Base-by-base conservation (phyloP, 768 basidiomycete species). In the Boletellus sp. region DNA sequence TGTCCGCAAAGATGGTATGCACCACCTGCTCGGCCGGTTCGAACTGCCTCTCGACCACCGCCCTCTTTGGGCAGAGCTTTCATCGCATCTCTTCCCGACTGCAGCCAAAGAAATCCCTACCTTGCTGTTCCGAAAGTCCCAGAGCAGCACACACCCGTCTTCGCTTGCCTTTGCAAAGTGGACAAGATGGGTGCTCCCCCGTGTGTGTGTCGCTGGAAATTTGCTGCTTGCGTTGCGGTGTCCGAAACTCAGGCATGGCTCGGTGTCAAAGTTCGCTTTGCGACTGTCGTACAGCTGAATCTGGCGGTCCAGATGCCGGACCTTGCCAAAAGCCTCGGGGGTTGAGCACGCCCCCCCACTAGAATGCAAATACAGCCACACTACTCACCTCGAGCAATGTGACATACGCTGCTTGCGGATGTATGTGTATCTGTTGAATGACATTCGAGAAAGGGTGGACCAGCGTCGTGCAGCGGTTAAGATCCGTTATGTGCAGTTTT, bases 121-220 rank as follows among this genome's bases (percentile, higher is more conserved):
- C 70, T 74, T 73, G 13, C 51, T 54, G 44, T 77, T 76, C 26
- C 79, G 71, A 62, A 71, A 76, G 58, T 81, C 80, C 76, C 78
- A 79, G 24, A 78, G 56, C 12, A 71, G 58, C 24, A 78, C 68
- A 24, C 53, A 55, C 16, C 75, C 74, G 54, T 80, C 78, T 31
- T 66, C 64, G 58, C 68, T 76, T 16, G 76, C 75, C 49, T 72
- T 74, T 33, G 70, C 73, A 61, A 78, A 80, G 50, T 74, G 68
- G 45, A 65, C 68, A 49, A 64, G 65, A 57, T 61, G 60, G 42
- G 62, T 70, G 57, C 68, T 74, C 53, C 79, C 78, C 47, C 72
- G 69, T 35, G 63, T 65, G 49, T 66, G 69, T 28, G 63, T 58
- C 28, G 54, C 52, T 31, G 61, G 44, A 46, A 63, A 57, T 36